Evolutionary conservation across 768 basidiomycete species (phyloP).

Genomic region (Megacollybia marginata): DNA sequence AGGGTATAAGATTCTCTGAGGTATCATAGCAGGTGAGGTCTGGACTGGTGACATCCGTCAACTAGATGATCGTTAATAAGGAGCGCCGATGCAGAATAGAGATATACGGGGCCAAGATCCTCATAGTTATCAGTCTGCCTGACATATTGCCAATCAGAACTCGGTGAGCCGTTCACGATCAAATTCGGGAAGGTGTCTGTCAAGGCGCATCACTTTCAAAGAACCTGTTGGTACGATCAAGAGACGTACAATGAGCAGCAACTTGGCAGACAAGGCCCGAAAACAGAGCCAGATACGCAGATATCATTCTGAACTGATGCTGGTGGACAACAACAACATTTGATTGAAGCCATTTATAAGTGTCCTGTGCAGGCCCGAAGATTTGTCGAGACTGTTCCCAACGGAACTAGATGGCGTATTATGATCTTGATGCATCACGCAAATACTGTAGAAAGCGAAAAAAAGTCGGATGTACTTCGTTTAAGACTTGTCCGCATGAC

Average conservation of each 20-base stretch:
- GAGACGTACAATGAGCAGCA: slow-evolving; percentile 5
- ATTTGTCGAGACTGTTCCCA: too few relatives aligned
- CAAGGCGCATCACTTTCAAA: not conserved
- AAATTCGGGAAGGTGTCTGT: slow-evolving; percentile 8
- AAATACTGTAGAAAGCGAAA: too few relatives aligned
- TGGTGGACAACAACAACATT: too few relatives aligned
- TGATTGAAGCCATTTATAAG: too few relatives aligned
- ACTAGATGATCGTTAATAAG: not conserved
- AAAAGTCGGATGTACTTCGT: too few relatives aligned
- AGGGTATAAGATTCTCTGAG: slow-evolving; percentile 27
- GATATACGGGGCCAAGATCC: slow-evolving; percentile 4
- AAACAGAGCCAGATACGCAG: too few relatives aligned
- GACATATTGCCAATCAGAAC: slow-evolving; percentile 7
- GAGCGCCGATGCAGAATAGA: not conserved
- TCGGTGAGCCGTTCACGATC: slow-evolving; percentile 2
- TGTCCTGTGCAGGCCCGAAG: too few relatives aligned
- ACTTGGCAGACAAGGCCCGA: too few relatives aligned
- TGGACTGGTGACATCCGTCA: slow-evolving; percentile 30
- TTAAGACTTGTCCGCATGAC: too few relatives aligned
- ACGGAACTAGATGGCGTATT: too few relatives aligned
- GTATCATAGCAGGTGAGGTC: slow-evolving; percentile 44
- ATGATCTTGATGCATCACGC: too few relatives aligned
- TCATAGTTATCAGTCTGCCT: slow-evolving; percentile 9
- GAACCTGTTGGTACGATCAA: not conserved
- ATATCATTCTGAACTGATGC: too few relatives aligned